These are phyloP conservation scores for Tylopilus intermedius DNA, from an alignment of 768 basidiomycete genomes.

Conservation along the genomic window DNA sequence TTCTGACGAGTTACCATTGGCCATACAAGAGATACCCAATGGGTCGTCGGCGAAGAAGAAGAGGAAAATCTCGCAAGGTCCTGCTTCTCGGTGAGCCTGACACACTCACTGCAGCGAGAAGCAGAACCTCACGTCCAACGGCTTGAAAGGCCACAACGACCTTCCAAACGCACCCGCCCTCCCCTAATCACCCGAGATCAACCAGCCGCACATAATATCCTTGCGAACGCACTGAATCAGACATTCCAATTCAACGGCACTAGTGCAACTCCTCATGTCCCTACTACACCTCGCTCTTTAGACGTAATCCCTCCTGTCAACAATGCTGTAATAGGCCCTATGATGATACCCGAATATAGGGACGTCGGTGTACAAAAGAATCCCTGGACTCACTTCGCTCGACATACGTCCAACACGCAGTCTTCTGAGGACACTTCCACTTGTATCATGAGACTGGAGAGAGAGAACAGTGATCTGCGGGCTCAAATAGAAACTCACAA, in stretches of 20 bases:
- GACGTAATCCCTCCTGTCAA: conserved; percentile 2
- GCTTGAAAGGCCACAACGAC: conserved; percentile 21
- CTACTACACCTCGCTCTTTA: conserved; percentile 4
- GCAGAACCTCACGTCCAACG: conserved; percentile 23
- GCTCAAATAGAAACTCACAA: conserved; percentile 5
- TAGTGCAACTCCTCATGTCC: conserved; percentile 7
- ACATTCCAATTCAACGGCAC: conserved; percentile 25
- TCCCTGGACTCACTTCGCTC: conserved; percentile 15
- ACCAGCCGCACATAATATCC: conserved; percentile 4
- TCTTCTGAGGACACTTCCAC: conserved; percentile 3
- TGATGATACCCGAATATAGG: conserved; percentile 11
- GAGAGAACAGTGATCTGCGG: conserved; percentile 13
- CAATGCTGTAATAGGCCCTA: neutral
- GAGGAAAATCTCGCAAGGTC: conserved; percentile 16
- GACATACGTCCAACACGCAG: conserved; percentile 1
- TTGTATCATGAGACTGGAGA: conserved; percentile 19
- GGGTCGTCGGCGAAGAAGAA: conserved; percentile 13
- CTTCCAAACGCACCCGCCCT: conserved; percentile 1
- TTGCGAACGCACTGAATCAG: conserved; percentile 26
- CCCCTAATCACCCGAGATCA: neutral
- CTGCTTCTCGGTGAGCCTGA: conserved; percentile 30
- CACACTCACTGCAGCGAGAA: conserved; percentile 28
- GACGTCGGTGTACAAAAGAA: conserved; percentile 23
- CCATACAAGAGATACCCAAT: neutral
- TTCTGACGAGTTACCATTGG: neutral